Base-by-base conservation (phyloP, 2,329 filamentous ascomycete species). In the Pestalotiopsis sp. region DNA sequence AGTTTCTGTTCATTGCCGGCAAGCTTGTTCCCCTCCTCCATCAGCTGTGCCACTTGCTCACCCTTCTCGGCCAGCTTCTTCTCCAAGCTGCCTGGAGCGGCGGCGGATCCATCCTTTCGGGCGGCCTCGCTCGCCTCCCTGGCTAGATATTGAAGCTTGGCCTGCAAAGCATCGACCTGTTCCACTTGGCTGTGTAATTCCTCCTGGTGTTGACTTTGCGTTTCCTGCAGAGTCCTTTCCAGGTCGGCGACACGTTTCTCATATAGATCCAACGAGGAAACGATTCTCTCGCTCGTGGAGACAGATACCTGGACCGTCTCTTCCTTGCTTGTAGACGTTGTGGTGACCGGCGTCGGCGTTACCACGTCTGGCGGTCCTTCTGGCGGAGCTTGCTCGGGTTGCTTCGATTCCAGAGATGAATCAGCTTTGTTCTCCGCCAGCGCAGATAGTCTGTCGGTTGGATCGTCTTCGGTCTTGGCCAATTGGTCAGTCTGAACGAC, bases 21-120 rank as follows among this genome's bases (percentile, higher is more conserved):
- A 9, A 98, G 85, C 73, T 92, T 94, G 74, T 96, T 93, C 0
- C 97, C 96, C 82, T 99, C 96, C 74, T 97, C 92, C 85, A 99
- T 92, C 13, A 99, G 83, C 61, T 95, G 83, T 2, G 95, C 93
- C 75, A 98, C 97, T 77, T 93, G 93, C 74, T 95, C 91, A 74
- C 98, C 95, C 77, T 94, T 97, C 75, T 97, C 94, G 1, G 93
- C 92, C 14, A 98, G 79, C 76, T 93, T 94, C 78, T 91, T 93
- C 72, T 97, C 93, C 1, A 85, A 68, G 68, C 90, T 93, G 5
- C 92, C 92, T 0, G 88, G 77, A 2, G 87, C 82, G 0, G 92
- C 89, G 27, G 86, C 82, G n/a, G 86, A 82, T 2, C 89, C 90
- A 6, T 90, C 87, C 72, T 90, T 88, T 75, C 91, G 92, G 1